A percentile compares a stretch with the other conserved stretches of the same genome.
phyloP scores from a whole-genome alignment of 257 asterid species.

The Knoxia roxburghii region DNA sequence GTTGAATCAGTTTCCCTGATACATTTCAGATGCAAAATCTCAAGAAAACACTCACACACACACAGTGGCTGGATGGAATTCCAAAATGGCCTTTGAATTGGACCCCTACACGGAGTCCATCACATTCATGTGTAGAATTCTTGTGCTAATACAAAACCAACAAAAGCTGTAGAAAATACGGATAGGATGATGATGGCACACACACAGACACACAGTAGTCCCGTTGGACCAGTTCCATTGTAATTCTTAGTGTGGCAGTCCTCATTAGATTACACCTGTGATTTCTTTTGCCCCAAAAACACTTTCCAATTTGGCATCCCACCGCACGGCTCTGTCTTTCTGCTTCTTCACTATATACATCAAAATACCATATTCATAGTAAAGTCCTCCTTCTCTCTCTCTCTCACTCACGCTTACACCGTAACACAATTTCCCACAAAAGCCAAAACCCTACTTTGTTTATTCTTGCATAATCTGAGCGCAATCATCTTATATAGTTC shows the following conservation, averaged over 20 bases:
- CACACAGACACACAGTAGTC: too few relatives aligned
- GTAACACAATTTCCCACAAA: not conserved
- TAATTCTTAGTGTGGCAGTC: not conserved
- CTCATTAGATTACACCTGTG: conserved; percentile 30
- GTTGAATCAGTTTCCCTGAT: not conserved
- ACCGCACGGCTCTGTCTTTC: conserved; percentile 11
- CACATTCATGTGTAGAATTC: not conserved
- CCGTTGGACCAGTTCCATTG: not conserved
- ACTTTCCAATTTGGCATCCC: not conserved
- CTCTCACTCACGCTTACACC: not conserved
- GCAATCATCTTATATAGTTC: not conserved
- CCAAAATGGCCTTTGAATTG: not conserved
- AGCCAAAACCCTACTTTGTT: conserved; percentile 9
- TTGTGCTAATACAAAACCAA: not conserved
- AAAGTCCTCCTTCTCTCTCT: not conserved
- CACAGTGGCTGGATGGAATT: not conserved
- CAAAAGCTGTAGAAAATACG: conserved; percentile 1
- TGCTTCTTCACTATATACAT: not conserved
- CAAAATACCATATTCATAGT: not conserved
- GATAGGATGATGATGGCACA: not conserved
- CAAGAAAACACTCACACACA: not conserved
- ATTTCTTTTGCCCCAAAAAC: not conserved
- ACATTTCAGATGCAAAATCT: not conserved
- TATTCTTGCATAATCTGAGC: not conserved
- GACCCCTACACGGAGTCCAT: too few relatives aligned